Base-by-base conservation (phyloP, 2,329 filamentous ascomycete genomes). In the Ceratocystiopsis sp. region DNA sequence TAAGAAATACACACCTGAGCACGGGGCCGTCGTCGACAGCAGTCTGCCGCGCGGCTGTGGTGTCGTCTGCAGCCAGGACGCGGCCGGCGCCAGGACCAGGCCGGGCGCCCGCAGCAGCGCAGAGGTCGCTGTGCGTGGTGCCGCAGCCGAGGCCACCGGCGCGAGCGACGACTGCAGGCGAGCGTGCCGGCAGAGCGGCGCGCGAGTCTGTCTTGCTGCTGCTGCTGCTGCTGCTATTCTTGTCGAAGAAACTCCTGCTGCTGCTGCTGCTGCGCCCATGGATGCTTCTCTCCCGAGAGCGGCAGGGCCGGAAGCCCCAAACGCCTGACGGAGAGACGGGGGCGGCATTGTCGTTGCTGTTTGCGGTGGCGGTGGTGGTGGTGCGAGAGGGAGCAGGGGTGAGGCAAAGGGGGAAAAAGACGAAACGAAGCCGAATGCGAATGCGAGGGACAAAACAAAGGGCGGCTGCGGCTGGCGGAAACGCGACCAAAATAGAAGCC, bases 1-100 rank as follows among this genome's bases (percentile, higher is more conserved):
- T 10, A 29, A n/a, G 35, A 15, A 17, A 18, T 38, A 50, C 47
- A 35, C 35, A 49, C 48, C 43, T 29, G 35, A 37, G 12, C 43
- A 41, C 37, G 49, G 44, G 25, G 46, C 46, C 32, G 49, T 49
- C 21, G 48, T 42, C 4, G 49, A 51, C 41, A 51, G 42, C 43
- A 44, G 38, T 29, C 48, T 35, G 33, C 25, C 40, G 25, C 42
- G 43, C n/a, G 41, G 43, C 43, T 46, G 46, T 37, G 38, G 45
- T 45, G 43, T 38, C 36, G 19, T 35, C 33, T 38, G 32, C 35
- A 25, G 40, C 32, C 18, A 18, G n/a, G 34, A 36, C 32, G 38
- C 21, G 36, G 41, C 42, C 32, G 38, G 39, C n/a, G 36, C 32
- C 21, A 32, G 32, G 25, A 32, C 37, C 38, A 46, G 13, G 32